phyloP scores from a whole-genome alignment of 1,139 yeast genomes.

The Keqinozyma sinolaborantium region DNA sequence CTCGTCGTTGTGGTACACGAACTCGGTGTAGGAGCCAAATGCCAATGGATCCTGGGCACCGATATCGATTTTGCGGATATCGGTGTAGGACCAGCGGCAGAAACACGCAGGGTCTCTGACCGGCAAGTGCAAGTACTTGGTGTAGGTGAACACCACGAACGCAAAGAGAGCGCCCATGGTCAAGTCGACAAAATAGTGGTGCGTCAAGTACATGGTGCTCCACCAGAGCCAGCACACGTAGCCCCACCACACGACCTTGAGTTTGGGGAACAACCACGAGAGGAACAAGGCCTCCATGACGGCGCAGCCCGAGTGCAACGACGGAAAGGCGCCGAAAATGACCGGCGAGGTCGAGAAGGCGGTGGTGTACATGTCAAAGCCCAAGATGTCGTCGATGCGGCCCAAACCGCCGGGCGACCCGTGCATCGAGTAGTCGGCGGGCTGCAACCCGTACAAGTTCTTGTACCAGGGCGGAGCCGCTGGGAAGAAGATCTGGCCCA shows the following conservation, averaged over 20 bases:
- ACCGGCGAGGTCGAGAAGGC: slow-evolving; percentile 87
- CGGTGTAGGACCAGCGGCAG: slow-evolving; percentile 81
- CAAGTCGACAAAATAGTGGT: slow-evolving; percentile 89
- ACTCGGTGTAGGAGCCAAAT: slow-evolving; percentile 10
- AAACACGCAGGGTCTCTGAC: slow-evolving; percentile 55
- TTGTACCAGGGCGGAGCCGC: slow-evolving; percentile 99
- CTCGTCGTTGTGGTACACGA: slow-evolving; percentile 8
- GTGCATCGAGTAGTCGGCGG: slow-evolving; percentile 87
- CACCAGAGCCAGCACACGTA: slow-evolving; percentile 96
- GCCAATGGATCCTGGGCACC: slow-evolving; percentile 32
- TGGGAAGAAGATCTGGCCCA: slow-evolving; percentile 77
- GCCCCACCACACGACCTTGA: slow-evolving; percentile 58
- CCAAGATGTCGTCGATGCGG: slow-evolving; percentile 78
- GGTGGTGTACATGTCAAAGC: slow-evolving; percentile 82
- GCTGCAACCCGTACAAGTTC: slow-evolving; percentile 75
- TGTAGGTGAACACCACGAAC: slow-evolving; percentile 64
- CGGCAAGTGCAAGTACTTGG: slow-evolving; percentile 77
- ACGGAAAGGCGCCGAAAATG: slow-evolving; percentile 97
- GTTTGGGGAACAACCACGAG: slow-evolving; percentile 74
- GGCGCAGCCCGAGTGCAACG: slow-evolving; percentile 90
- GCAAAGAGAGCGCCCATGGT: slow-evolving; percentile 87
- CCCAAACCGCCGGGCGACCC: slow-evolving; percentile 98
- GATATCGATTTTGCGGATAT: slow-evolving; percentile 24
- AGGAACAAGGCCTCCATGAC: slow-evolving; percentile 89
- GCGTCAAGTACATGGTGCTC: slow-evolving; percentile 96